Conservation (phyloP, 1,139 yeast species). For the Yamadazyma spencermartinsiae region DNA sequence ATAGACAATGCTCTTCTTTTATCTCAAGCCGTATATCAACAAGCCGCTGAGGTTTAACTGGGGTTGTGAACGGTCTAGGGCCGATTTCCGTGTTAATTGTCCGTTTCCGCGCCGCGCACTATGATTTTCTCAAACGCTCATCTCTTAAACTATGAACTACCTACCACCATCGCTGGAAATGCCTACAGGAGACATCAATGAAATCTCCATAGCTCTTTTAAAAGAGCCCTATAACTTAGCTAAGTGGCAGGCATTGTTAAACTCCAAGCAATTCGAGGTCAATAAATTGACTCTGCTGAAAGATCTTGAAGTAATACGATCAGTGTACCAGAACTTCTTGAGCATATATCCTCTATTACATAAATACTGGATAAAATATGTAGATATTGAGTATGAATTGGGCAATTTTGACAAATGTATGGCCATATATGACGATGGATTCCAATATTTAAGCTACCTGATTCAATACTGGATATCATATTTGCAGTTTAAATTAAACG, state of each 20-base stretch:
- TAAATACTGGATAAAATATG: slow-evolving; percentile 81
- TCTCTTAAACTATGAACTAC: too few relatives aligned
- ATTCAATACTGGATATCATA: slow-evolving; percentile 75
- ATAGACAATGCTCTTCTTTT: too few relatives aligned
- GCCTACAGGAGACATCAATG: not conserved
- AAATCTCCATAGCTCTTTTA: slow-evolving; percentile 29
- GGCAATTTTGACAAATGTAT: slow-evolving; percentile 54
- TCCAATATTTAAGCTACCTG: slow-evolving; percentile 53
- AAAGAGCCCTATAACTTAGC: slow-evolving; percentile 46
- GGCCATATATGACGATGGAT: slow-evolving; percentile 53
- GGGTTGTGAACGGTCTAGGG: too few relatives aligned
- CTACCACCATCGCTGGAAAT: too few relatives aligned
- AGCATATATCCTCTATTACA: slow-evolving; percentile 66
- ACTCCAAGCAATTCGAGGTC: slow-evolving; percentile 34
- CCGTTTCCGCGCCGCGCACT: too few relatives aligned
- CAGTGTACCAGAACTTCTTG: slow-evolving; percentile 58
- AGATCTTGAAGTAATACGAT: slow-evolving; percentile 43
- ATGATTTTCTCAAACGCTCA: too few relatives aligned
- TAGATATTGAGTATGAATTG: slow-evolving; percentile 61
- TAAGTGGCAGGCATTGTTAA: slow-evolving; percentile 51
- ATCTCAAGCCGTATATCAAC: too few relatives aligned
- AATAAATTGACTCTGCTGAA: slow-evolving; percentile 43
- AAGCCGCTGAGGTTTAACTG: too few relatives aligned
- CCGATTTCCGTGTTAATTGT: too few relatives aligned
- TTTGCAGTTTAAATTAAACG: slow-evolving; percentile 52